A percentile compares a stretch with the other conserved stretches of the same genome.
Conservation (phyloP, 23 red algal genomes). For the Gracilaria domingensis region DNA sequence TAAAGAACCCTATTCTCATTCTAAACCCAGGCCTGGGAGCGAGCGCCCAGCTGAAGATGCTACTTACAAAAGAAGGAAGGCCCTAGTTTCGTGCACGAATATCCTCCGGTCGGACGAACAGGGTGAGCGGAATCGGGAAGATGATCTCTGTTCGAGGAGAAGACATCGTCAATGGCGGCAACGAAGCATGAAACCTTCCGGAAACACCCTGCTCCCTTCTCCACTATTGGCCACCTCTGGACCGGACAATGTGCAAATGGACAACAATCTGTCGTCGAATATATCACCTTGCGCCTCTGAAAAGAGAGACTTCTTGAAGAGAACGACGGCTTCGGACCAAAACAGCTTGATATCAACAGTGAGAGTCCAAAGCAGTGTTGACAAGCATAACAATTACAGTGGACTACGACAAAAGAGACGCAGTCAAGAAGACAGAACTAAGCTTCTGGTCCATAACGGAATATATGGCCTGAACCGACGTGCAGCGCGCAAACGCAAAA, state of each 20-base stretch:
- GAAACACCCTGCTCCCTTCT: neutral
- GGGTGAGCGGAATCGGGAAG: too few relatives aligned
- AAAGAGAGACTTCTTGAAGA: neutral
- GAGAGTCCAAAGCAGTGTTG: neutral
- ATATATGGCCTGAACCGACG: neutral
- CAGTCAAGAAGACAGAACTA: neutral
- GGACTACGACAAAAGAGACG: neutral
- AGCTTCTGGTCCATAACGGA: neutral
- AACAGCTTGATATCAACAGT: neutral
- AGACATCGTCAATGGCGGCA: too few relatives aligned
- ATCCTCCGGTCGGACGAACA: too few relatives aligned
- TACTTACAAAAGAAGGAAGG: too few relatives aligned
- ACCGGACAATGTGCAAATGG: neutral
- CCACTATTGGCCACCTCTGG: neutral
- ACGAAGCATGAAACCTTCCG: neutral
- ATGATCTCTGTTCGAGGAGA: too few relatives aligned
- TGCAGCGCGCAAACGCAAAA: neutral
- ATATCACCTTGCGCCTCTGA: neutral
- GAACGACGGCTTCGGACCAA: neutral
- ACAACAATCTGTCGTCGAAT: neutral
- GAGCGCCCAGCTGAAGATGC: neutral
- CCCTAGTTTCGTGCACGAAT: too few relatives aligned
- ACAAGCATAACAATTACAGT: neutral
- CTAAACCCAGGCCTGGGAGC: too few relatives aligned
- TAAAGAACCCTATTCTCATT: neutral